phyloP scores from a whole-genome alignment of 1,139 yeast genomes.

The Pichia sorboxylosa region DNA sequence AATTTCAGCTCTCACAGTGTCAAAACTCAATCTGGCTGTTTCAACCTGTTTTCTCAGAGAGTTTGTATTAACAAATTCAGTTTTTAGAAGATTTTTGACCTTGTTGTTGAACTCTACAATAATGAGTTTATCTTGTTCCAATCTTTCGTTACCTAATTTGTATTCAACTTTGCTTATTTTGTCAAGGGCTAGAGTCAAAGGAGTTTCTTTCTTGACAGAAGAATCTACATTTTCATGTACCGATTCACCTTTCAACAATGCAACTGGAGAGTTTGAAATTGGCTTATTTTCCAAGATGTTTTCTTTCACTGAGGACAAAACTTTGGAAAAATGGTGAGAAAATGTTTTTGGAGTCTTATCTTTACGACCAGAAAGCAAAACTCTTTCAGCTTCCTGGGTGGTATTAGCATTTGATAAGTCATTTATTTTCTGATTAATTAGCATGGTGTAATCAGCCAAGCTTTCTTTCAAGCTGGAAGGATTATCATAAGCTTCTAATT shows the following conservation, averaged over 20 bases:
- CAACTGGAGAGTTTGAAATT: constrained; percentile 9
- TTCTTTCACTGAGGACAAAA: constrained; percentile 29
- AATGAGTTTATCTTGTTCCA: constrained; percentile 55
- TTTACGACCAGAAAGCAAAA: constrained; percentile 26
- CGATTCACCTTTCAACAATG: constrained; percentile 8
- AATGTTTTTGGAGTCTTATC: constrained; percentile 34
- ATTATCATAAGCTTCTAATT: constrained; percentile 57
- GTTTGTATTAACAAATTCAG: constrained; percentile 49
- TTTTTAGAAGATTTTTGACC: constrained; percentile 39
- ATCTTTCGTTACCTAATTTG: constrained; percentile 48
- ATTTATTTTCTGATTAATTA: constrained; percentile 40
- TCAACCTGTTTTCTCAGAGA: constrained; percentile 59
- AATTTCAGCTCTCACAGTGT: constrained; percentile 47
- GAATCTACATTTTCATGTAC: constrained; percentile 1
- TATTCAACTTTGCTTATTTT: constrained; percentile 47
- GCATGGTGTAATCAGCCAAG: constrained; percentile 47
- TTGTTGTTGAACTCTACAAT: constrained; percentile 44
- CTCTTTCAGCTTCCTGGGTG: constrained; percentile 53
- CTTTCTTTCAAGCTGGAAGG: constrained; percentile 60
- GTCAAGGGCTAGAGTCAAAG: constrained; percentile 40
- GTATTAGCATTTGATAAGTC: constrained; percentile 50
- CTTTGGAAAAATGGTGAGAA: constrained; percentile 38
- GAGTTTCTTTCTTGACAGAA: constrained; percentile 22
- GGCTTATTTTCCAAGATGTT: constrained; percentile 21
- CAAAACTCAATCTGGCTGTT: constrained; percentile 56